These are phyloP conservation scores for Bolboschoenoplectus hybrid DNA, from an alignment of 202 grass and related monocot species.

Conservation along the genomic window DNA sequence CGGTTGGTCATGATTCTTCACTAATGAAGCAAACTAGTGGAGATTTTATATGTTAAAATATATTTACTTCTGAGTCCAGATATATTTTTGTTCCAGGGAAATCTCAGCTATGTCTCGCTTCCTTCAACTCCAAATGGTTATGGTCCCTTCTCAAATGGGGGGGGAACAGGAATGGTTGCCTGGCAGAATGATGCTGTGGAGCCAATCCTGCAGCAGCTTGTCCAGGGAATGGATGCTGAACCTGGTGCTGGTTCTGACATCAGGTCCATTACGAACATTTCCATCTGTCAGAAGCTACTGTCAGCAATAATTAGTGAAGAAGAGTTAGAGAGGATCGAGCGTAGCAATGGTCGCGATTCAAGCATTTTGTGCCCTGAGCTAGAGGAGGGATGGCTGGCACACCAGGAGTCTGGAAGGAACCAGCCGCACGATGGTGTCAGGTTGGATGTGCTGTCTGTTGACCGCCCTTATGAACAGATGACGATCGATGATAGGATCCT, in stretches of 20 bases:
- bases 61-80: constrained; percentile 18
- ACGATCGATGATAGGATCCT: constrained; percentile 84
- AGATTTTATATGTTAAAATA: constrained; percentile 36
- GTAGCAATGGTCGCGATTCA: constrained; percentile 52
- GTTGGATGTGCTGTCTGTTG: constrained; percentile 47
- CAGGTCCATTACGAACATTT: constrained; percentile 32
- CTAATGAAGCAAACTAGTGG: constrained; percentile 58
- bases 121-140: constrained; percentile 78
- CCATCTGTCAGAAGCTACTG: constrained; percentile 88
- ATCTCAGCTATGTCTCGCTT: constrained; percentile 74
- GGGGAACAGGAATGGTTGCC: constrained; percentile 46
- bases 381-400: constrained; percentile 66
- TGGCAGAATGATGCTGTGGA: constrained; percentile 75
- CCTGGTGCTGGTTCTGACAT: not conserved
- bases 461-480: constrained; percentile 85
- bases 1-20: constrained; percentile 57
- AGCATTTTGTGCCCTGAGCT: constrained; percentile 64
- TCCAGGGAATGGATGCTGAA: constrained; percentile 59
- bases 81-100: constrained; percentile 54
- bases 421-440: constrained; percentile 57
- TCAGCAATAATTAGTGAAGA: constrained; percentile 93
- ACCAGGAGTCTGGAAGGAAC: constrained; percentile 54
- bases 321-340: constrained; percentile 59
- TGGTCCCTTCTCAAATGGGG: constrained; percentile 55
- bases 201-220: constrained; percentile 83